Percentiles rank a stretch among this genome's conserved stretches.
phyloP scores from a whole-genome alignment of 495 filamentous ascomycete genomes.

The Xylaria scruposa region DNA sequence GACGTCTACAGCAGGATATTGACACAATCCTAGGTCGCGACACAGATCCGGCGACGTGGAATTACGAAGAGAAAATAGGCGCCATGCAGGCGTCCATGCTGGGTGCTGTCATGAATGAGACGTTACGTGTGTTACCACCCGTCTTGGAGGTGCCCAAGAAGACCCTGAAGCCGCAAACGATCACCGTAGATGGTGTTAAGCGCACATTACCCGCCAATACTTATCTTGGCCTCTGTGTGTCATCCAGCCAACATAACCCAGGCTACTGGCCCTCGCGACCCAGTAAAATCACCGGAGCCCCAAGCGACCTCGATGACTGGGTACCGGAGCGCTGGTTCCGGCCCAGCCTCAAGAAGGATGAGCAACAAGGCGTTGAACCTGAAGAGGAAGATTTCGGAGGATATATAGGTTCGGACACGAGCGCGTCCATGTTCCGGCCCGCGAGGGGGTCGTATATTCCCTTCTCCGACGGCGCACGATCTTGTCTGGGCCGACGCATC shows the following conservation, averaged over 20 bases:
- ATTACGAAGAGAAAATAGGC: constrained; percentile 65
- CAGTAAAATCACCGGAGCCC: constrained; percentile 42
- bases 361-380: constrained; percentile 17
- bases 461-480: constrained; percentile 73
- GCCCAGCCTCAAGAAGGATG: constrained; percentile 24
- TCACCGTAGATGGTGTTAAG: constrained; percentile 58
- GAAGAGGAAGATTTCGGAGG: constrained; percentile 60
- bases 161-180: constrained; percentile 55
- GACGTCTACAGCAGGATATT: constrained; percentile 65
- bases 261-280: constrained; percentile 64
- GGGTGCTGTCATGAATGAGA: constrained; percentile 73
- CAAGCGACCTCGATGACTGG: constrained; percentile 54
- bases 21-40: constrained; percentile 59
- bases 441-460: constrained; percentile 71
- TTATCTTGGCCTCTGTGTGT: constrained; percentile 53
- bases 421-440: constrained; percentile 62
- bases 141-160: constrained; percentile 68
- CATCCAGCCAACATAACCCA: constrained; percentile 65
- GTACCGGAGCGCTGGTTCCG: constrained; percentile 57
- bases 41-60: constrained; percentile 60
- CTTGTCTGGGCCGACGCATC: constrained; percentile 73
- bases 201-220: constrained; percentile 55
- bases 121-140: constrained; percentile 67
- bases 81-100: constrained; percentile 64
- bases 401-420: constrained; percentile 59